Conservation (phyloP, 371 early-diverging fungal genomes). For the Mucor racemosus region DNA sequence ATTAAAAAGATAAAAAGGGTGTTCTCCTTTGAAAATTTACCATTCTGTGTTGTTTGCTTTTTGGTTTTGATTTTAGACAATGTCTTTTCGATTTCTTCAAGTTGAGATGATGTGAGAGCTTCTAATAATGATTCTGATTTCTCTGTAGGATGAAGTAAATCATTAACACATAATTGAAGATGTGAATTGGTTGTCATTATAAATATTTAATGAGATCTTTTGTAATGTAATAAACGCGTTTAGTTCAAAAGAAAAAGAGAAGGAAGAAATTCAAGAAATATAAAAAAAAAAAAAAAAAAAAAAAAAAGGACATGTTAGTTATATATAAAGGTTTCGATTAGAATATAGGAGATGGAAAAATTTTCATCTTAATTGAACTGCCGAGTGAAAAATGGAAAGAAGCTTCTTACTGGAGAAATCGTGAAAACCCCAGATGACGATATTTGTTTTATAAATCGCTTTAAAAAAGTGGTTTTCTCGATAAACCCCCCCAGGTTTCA, state of each 20-base stretch:
- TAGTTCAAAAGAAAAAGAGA: background rate
- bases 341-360: constrained; percentile 21
- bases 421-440: background rate
- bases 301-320: background rate
- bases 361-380: constrained; percentile 13
- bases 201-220: background rate
- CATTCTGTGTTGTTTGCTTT: constrained; percentile 24
- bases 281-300: background rate
- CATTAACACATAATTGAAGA: constrained; percentile 35
- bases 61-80: constrained; percentile 29
- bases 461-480: background rate
- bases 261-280: background rate
- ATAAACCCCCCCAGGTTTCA: constrained; percentile 6
- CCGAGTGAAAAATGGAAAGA: constrained; percentile 5
- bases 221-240: constrained; percentile 8
- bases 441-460: background rate
- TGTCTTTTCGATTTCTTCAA: constrained; percentile 36
- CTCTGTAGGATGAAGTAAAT: constrained; percentile 38
- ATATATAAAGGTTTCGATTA: background rate
- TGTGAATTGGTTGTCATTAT: constrained; percentile 16
- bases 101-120: constrained; percentile 32
- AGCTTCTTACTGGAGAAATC: background rate
- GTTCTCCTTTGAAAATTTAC: background rate
- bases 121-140: constrained; percentile 33
- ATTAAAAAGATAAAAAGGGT: background rate